phyloP scores from a whole-genome alignment of 495 filamentous ascomycete genomes.

The Penicillium lividum region DNA sequence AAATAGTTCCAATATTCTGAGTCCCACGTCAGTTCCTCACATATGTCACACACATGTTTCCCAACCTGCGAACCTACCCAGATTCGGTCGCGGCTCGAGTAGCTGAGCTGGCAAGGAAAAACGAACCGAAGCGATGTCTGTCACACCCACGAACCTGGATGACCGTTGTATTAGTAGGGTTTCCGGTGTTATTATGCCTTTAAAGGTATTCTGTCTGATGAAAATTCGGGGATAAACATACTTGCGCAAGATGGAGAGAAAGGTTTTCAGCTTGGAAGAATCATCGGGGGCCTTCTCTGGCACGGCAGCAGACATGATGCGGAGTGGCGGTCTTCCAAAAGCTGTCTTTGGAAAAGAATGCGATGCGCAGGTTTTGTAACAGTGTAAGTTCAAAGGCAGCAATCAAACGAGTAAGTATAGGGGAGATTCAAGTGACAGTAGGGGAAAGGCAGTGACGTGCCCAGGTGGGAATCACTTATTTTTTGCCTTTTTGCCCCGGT shows the following conservation, averaged over 20 bases:
- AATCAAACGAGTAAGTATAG: constrained; percentile 3
- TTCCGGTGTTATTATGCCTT: background rate
- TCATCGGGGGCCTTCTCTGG: constrained; percentile 74
- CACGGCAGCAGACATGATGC: constrained; percentile 34
- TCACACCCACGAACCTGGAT: constrained; percentile 83
- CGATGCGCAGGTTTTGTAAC: background rate
- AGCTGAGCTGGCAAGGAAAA: constrained; percentile 96
- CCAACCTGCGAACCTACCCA: constrained; percentile 53
- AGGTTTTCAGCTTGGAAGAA: constrained; percentile 78
- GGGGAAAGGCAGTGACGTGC: constrained; percentile 33
- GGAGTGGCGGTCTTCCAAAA: constrained; percentile 9
- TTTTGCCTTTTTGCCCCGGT: constrained; percentile 11
- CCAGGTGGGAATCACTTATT: constrained; percentile 18
- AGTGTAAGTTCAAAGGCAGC: background rate
- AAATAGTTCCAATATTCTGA: constrained; percentile 98
- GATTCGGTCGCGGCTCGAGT: constrained; percentile 90
- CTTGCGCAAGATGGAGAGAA: constrained; percentile 80
- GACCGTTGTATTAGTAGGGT: constrained; percentile 22
- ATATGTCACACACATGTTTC: background rate
- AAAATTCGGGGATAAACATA: constrained; percentile 40
- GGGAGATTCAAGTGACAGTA: background rate
- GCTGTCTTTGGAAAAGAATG: constrained; percentile 6
- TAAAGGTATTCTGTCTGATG: background rate
- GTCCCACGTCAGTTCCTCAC: constrained; percentile 21
- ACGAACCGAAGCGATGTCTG: constrained; percentile 91